Evolutionary conservation across 345 rosid genomes (phyloP).

Genomic region (Eucalyptus sp.): DNA sequence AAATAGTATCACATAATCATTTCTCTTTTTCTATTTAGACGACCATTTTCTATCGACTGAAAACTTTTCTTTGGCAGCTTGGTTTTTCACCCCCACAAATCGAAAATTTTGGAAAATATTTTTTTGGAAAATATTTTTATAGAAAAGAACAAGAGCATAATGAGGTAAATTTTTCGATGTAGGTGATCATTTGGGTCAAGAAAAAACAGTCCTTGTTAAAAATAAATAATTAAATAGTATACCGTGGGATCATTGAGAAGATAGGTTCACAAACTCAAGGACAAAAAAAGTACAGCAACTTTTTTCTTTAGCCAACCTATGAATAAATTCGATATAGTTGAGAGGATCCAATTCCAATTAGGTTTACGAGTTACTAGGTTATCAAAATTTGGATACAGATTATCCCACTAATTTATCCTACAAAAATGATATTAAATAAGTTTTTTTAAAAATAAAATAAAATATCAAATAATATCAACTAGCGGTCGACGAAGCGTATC

Average conservation of each 20-base stretch:
- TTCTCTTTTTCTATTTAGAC: rapidly evolving
- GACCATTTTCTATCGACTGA: neutral
- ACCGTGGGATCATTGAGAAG: neutral
- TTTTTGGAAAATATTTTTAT: neutral
- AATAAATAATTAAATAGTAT: neutral
- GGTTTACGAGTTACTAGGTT: neutral
- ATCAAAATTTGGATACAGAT: neutral
- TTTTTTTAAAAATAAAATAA: too few relatives aligned
- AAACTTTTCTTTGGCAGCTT: rapidly evolving
- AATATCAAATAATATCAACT: too few relatives aligned
- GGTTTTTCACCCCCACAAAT: neutral
- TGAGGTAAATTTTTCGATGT: neutral
- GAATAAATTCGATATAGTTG: neutral
- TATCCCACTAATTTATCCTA: neutral
- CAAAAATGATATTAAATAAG: too few relatives aligned
- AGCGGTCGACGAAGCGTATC: neutral
- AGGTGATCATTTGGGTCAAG: neutral
- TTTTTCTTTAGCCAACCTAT: neutral
- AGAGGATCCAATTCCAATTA: neutral
- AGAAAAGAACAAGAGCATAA: neutral
- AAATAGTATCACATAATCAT: rapidly evolving
- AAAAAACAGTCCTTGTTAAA: neutral
- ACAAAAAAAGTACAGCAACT: neutral
- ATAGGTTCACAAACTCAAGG: neutral
- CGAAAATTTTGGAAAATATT: neutral